Evolutionary conservation across 2,329 filamentous ascomycete genomes (phyloP).

Genomic region (Phyllosticta citrichinensis): DNA sequence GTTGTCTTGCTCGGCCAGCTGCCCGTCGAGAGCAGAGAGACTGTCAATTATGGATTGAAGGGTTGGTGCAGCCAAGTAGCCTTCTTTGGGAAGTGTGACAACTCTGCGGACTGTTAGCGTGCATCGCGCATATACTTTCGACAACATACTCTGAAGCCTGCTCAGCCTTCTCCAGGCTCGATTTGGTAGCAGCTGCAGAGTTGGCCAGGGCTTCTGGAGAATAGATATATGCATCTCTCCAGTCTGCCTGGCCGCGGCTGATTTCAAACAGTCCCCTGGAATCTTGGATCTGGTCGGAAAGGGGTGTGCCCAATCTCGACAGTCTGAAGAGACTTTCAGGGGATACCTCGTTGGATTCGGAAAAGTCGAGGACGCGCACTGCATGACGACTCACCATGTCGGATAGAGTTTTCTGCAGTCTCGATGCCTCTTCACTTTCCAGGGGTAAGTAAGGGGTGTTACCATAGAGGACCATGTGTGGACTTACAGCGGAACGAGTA

Average conservation of each 20-base stretch:
- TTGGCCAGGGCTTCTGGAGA: background rate
- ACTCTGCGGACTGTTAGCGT: background rate
- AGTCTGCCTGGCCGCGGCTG: background rate
- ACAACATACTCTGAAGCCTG: background rate
- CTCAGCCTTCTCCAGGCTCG: background rate
- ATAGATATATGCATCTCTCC: background rate
- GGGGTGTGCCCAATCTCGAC: background rate
- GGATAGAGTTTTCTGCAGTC: background rate
- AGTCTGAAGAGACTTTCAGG: background rate
- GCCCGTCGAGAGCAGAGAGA: constrained; percentile 1
- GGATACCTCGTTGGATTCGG: background rate
- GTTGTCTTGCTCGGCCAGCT: background rate
- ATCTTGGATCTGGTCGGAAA: background rate
- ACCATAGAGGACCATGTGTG: background rate
- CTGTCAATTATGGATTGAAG: constrained; percentile 2
- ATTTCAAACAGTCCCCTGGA: background rate
- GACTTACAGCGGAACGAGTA: background rate
- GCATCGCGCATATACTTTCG: background rate
- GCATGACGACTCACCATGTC: background rate
- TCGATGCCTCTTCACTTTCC: background rate
- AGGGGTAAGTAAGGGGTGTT: background rate
- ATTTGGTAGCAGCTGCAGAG: background rate
- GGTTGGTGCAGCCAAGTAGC: background rate
- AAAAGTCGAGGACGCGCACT: background rate
- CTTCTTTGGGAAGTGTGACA: background rate